Evolutionary conservation across 2,329 filamentous ascomycete genomes (phyloP), one percentile per base, ranked within the genome.

Genomic region (Neophaeococcomyces aloes): DNA sequence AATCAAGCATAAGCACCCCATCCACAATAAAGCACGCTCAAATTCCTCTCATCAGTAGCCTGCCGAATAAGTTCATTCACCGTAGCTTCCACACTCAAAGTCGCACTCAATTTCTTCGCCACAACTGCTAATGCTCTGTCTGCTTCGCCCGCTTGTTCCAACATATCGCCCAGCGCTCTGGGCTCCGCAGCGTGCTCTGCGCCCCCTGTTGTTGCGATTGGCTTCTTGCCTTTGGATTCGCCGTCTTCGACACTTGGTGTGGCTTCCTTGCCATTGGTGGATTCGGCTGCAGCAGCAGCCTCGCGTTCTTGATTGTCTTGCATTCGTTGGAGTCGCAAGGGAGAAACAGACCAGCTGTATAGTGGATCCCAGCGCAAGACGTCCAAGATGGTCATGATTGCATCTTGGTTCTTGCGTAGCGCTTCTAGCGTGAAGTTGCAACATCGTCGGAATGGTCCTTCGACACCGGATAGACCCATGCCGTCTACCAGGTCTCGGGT

Each of bases 311-410:
- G 48, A 13, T 64, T 62, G 30, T 81, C 76, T 56, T 82, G 79
- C 72, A 83, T 81, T 43, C 73, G 71, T 59, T 76, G 79, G 44
- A 79, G 73, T 38, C 78, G 72, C 13, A 80, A 61, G 0, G 78
- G 77, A 8, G 85, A 91, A 44, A 95, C 80, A 29, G 86, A 89
- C 91, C 91, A 99, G 48, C 80, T 91, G 62, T 96, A 94, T 48
- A 99, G 68, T 1, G 91, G 93, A 70, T 99, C 91, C 64, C 95
- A 96, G n/a, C 93, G 83, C 47, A 99, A 69, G 17, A 98, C 93
- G 59, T 98, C 93, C 15, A 99, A 77, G 42, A 98, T 87, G 0
- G 91, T 96, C 88, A 95, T 96, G 66, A 99, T 98, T 34, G 83
- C 88, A 60, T 94, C 93, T 10, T 85, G 85, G 61, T 98, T 91